Base-by-base conservation (phyloP, 495 filamentous ascomycete species). In the Hypoxylon fragiforme region DNA sequence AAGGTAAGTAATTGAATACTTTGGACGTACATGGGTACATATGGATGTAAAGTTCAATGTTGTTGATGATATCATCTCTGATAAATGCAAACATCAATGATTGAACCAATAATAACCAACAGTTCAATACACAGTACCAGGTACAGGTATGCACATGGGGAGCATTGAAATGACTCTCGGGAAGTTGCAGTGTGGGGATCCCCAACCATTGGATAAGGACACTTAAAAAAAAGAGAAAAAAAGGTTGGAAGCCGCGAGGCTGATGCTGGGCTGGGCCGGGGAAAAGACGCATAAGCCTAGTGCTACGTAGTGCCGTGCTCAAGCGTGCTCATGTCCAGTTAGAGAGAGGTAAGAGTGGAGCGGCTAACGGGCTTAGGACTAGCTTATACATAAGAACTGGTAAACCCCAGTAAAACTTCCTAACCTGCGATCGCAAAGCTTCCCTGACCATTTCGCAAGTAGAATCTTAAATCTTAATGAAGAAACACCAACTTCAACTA, bases 341-440 rank as follows among this genome's bases (percentile, higher is more conserved):
- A 28, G 44, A 35, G 22, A 37, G 32, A 49, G 34, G n/a, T 11
- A 14, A 13, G 30, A 20, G 32, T 41, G 42, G 36, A 21, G 20
- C 13, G 2, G 3, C 36, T 51, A 57, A 46, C 44, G 7, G 0
- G 3, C 1, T 44, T 44, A 21, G 26, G 50, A 4, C 45, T 54
- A 54, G 34, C 20, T 3, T 20, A 3, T 44, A 3, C 34, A 35
- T 15, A 44, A 18, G 49, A 35, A 60, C 19, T 31, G 46, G 44
- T 38, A 37, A 48, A 49, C 49, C 56, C 50, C 44, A 60, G 56
- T 60, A 54, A 60, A 60, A 54, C 50, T 54, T 49, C 44, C 56
- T 45, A 40, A 54, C 26, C 44, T 50, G 19, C 57, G 50, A 60
- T 60, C 57, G 57, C 57, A 60, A 57, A 60, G 57, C 57, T 60